Conservation (phyloP, 768 basidiomycete genomes). For the Lactifluus piperatus region DNA sequence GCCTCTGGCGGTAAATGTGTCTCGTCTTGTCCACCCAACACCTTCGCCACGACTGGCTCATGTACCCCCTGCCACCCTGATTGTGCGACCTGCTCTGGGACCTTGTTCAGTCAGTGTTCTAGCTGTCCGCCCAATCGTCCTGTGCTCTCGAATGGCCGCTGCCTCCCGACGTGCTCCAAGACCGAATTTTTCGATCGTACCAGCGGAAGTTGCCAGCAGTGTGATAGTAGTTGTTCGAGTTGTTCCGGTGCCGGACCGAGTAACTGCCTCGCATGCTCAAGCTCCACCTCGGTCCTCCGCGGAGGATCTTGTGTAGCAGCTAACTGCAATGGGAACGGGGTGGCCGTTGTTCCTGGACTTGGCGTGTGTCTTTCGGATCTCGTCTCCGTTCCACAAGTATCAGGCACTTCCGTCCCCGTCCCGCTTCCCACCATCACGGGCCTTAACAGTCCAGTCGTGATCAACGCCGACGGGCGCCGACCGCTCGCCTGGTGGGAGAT, state of each 20-base stretch:
- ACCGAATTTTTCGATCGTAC: constrained; percentile 64
- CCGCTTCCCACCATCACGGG: constrained; percentile 53
- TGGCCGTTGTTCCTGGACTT: constrained; percentile 55
- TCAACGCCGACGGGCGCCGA: constrained; percentile 21
- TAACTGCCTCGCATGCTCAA: constrained; percentile 68
- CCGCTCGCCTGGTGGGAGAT: constrained; percentile 76
- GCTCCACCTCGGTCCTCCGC: constrained; percentile 51
- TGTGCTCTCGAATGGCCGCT: constrained; percentile 66
- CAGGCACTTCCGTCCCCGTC: constrained; percentile 32
- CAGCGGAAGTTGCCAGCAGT: constrained; percentile 55
- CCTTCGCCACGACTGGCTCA: constrained; percentile 53
- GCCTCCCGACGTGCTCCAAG: constrained; percentile 68
- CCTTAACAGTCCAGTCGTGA: constrained; percentile 40
- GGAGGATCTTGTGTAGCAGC: constrained; percentile 56
- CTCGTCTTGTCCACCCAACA: constrained; percentile 61
- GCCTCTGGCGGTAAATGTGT: constrained; percentile 71
- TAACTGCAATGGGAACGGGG: constrained; percentile 43
- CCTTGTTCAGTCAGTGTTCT: constrained; percentile 70
- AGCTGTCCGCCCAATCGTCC: constrained; percentile 60
- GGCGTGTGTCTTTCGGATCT: constrained; percentile 77
- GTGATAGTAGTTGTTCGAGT: constrained; percentile 70
- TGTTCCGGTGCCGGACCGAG: constrained; percentile 62
- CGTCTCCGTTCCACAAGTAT: constrained; percentile 41
- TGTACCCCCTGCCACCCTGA: constrained; percentile 81
- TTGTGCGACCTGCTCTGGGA: constrained; percentile 75